Conservation (phyloP, 1,284 basidiomycete genomes). For the Leccinum solheimii region DNA sequence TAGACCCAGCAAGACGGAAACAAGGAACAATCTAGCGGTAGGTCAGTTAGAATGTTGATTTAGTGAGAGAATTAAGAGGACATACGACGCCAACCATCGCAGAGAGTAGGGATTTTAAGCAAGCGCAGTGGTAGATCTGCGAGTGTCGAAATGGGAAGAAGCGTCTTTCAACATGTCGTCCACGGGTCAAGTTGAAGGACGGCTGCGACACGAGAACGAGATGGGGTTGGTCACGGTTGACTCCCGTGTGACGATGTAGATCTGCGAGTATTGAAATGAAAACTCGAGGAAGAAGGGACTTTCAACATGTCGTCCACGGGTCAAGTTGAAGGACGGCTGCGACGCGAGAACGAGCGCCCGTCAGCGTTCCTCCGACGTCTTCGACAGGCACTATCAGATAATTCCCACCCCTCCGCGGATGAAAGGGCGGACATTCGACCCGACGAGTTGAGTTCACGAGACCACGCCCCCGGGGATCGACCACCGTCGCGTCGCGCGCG, state of each 20-base stretch:
- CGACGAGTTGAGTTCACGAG: too few relatives aligned
- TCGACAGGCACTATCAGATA: too few relatives aligned
- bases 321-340: not conserved
- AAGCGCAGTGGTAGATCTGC: not conserved
- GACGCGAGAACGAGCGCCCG: too few relatives aligned
- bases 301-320: not conserved
- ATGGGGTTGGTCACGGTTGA: too few relatives aligned
- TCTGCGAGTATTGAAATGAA: not conserved
- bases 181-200: not conserved
- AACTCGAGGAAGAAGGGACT: not conserved
- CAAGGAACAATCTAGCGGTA: not conserved
- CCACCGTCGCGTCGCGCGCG: too few relatives aligned
- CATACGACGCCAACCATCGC: not conserved
- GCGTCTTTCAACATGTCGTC: not conserved
- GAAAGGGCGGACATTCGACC: too few relatives aligned
- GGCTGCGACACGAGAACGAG: too few relatives aligned
- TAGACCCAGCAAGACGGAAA: constrained; percentile 1
- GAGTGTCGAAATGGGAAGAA: not conserved
- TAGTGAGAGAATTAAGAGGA: not conserved
- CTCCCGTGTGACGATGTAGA: too few relatives aligned
- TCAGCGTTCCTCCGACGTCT: too few relatives aligned
- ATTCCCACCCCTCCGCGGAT: too few relatives aligned
- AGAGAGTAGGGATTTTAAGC: not conserved
- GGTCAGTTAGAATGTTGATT: not conserved
- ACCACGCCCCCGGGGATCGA: too few relatives aligned